Evolutionary conservation across 257 asterid species (phyloP), one percentile per base, ranked within the genome.

Genomic region (Salvia rosmarinus): DNA sequence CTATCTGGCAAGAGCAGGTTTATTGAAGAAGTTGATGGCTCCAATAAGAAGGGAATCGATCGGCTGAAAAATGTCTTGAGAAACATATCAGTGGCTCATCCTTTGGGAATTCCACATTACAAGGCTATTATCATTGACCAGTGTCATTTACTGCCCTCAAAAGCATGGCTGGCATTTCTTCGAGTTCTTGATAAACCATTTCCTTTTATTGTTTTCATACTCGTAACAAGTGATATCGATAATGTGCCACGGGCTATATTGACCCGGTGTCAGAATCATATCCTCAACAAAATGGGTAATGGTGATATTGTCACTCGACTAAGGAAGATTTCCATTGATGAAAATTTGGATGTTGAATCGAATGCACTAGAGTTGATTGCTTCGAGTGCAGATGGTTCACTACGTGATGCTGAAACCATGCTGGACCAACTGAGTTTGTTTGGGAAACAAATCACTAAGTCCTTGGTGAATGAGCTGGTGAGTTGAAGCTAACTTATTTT

Each of bases 391-490:
- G 94, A 91, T 85, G 99, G 99, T 58, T 95, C 99, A 2, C 83
- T 91, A 52, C 84, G 90, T 44, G 99, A 95, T 79, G 98, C 98
- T 10, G 97, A 95, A 80, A 95, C 96, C 21, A 87, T 89, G 95
- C 57, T 91, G 47, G 98, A 91, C 72, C 99, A 95, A 83, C 80
- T 89, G 86, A 95, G 97, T 77, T 84, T 95, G 83, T 84, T 95
- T 59, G 97, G 97, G 67, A 91, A 88, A 59, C 84, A 80, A 73
- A 90, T 95, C 79, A 87, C 96, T 9, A 71, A 84, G 63, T 83
- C 98, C 81, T 82, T 95, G 81, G 98, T 91, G 84, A 88, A 95
- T 80, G 98, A 95, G 75, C 92, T 91, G 68, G 99, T 95, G 81
- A 91, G 98, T 87, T 37, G 59, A 23, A 20, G 40, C 32, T 20